phyloP scores from a whole-genome alignment of 306 rosid genomes.

The Dicorynia guianensis region DNA sequence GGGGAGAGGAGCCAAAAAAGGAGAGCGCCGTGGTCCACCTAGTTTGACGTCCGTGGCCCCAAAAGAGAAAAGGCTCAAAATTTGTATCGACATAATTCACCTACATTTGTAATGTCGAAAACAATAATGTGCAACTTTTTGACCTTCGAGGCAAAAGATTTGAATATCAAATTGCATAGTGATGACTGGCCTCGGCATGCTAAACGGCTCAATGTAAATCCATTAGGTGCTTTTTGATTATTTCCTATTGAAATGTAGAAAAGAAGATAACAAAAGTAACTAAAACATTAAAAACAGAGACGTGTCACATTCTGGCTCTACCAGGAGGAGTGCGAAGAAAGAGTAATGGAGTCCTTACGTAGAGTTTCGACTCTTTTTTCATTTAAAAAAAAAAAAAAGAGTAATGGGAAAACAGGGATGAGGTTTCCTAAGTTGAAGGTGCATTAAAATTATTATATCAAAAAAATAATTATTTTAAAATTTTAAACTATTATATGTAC shows the following conservation, averaged over 20 bases:
- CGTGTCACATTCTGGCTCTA: not conserved
- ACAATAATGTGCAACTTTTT: constrained; percentile 36
- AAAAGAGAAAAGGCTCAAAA: not conserved
- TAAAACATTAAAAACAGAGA: constrained; percentile 1
- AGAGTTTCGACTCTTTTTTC: too few species aligned
- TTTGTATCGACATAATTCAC: not conserved
- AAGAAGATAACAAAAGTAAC: constrained; percentile 5
- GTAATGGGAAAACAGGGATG: too few species aligned
- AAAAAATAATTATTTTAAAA: too few species aligned
- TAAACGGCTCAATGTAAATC: not conserved
- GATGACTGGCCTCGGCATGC: not conserved
- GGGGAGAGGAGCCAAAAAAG: not conserved
- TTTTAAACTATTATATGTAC: too few species aligned
- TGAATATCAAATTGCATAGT: not conserved
- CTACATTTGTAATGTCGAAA: not conserved
- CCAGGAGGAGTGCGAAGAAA: not conserved
- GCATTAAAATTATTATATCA: too few species aligned
- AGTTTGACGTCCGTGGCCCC: not conserved
- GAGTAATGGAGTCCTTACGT: too few species aligned
- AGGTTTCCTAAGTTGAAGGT: too few species aligned
- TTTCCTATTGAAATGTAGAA: not conserved
- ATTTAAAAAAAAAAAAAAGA: too few species aligned
- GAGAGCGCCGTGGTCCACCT: constrained; percentile 33
- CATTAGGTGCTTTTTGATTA: constrained; percentile 13
- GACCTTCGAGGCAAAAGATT: constrained; percentile 29